Conservation (phyloP, 2,329 filamentous ascomycete genomes). For the Bertia moriformis region DNA sequence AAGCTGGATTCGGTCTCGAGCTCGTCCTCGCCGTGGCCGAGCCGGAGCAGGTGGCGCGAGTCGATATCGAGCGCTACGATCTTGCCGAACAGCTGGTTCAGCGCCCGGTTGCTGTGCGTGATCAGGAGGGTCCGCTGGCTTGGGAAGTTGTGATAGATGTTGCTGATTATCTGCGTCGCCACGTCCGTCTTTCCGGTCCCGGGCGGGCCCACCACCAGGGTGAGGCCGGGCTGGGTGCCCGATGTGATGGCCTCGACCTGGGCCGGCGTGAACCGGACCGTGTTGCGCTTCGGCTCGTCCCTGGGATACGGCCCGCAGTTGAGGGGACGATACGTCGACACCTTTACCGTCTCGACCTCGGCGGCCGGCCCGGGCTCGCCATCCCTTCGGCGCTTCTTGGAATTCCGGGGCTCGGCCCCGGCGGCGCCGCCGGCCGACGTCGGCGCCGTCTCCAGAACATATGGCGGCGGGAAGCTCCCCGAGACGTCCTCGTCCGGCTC, state of each 20-base stretch:
- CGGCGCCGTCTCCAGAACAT: constrained; percentile 59
- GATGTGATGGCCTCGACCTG: constrained; percentile 88
- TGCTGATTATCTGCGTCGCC: constrained; percentile 94
- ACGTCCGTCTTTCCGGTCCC: constrained; percentile 99
- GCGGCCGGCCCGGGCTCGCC: constrained; percentile 50
- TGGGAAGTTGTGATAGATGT: constrained; percentile 96
- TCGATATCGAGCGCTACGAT: constrained; percentile 95
- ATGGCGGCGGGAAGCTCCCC: constrained; percentile 72
- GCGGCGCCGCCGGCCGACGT: constrained; percentile 30
- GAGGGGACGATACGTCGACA: constrained; percentile 77
- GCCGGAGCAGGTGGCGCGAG: constrained; percentile 75
- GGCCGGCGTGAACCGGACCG: constrained; percentile 74
- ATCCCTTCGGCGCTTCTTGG: constrained; percentile 79
- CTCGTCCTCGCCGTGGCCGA: constrained; percentile 92
- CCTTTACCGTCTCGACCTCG: constrained; percentile 56
- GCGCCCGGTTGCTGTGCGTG: constrained; percentile 91
- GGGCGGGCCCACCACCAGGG: constrained; percentile 84
- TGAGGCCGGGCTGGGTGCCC: constrained; percentile 84
- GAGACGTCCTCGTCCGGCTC: constrained; percentile 61
- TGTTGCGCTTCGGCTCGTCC: constrained; percentile 69
- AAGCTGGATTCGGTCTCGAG: constrained; percentile 74
- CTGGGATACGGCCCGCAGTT: constrained; percentile 82
- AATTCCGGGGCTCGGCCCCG: constrained; percentile 26
- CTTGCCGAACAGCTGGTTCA: constrained; percentile 96
- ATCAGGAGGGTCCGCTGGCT: constrained; percentile 80